Evolutionary conservation across 2,329 filamentous ascomycete genomes (phyloP), one percentile per base, ranked within the genome.

Genomic region (Septoria petroselini): DNA sequence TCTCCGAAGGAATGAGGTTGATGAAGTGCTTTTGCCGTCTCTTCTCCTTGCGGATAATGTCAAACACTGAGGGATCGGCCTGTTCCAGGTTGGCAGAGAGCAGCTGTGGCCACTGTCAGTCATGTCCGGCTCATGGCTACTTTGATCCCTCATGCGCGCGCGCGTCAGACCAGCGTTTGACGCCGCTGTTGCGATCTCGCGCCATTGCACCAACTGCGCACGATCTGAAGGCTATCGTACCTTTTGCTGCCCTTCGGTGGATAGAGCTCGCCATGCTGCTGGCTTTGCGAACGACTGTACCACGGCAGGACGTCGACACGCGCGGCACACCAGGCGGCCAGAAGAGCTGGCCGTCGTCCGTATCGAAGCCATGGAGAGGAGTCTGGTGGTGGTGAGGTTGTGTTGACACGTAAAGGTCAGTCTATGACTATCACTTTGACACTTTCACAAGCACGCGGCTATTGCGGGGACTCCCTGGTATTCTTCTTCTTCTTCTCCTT

Each of bases 41-140:
- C 81, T 97, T 97, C 77, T 98, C 93, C 80, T 90, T 91, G 71
- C 95, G 86, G 61, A 97, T 83, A 63, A 97, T 96, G 45, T 87
- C 83, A 69, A 84, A 95, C 59, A 97, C 85, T 41, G 83, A 77
- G 37, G 91, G 88, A 70, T 97, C 93, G 58, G 89, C 88, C 64
- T 93, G 80, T 67, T 90, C 79, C 44, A 98, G 80, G 66, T 86
- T 78, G 49, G 86, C 79, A 39, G 86, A 81, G 46, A 98, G 83
- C 48, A 96, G 75, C 90, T 96, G 59, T 42, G 14, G 53, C 15
- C 21, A n/a, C 17, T 21, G n/a, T 54, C 31, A 58, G 53, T 55
- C 43, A 40, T 43, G 19, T 21, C 9, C 14, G n/a, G 7, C 2
- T 38, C 9, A 18, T 38, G 12, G 19, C 7, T 9, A 37, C 8